phyloP scores from a whole-genome alignment of 352 stramenopile species.

The Globisporangium solare region DNA sequence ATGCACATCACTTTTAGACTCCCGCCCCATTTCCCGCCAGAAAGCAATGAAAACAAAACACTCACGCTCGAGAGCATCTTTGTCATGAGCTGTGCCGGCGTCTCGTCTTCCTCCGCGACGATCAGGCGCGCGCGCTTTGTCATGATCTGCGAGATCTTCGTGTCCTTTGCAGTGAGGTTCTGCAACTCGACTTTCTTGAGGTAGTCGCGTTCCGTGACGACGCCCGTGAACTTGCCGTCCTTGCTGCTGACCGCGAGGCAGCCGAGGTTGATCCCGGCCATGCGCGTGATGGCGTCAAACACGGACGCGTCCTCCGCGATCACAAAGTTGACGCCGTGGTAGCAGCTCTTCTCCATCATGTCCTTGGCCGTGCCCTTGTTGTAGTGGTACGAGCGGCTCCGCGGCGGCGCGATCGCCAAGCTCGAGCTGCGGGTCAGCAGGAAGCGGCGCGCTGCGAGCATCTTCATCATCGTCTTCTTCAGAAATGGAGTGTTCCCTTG shows the following conservation, averaged over 20 bases:
- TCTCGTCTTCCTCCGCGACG: conserved; percentile 81
- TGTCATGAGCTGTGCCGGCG: conserved; percentile 89
- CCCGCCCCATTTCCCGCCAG: too few species aligned
- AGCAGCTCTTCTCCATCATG: conserved; percentile 92
- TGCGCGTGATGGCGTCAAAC: conserved; percentile 93
- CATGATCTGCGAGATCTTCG: conserved; percentile 91
- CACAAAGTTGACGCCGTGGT: conserved; percentile 93
- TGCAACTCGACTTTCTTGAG: conserved; percentile 95
- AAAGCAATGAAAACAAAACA: conserved; percentile 2
- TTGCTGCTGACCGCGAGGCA: conserved; percentile 88
- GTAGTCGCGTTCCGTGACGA: conserved; percentile 95
- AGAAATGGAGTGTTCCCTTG: too few species aligned
- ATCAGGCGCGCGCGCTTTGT: conserved; percentile 91
- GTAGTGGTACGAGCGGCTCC: conserved; percentile 45
- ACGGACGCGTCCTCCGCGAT: conserved; percentile 91
- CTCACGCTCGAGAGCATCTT: conserved; percentile 93
- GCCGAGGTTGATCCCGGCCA: conserved; percentile 92
- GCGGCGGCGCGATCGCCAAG: too few species aligned
- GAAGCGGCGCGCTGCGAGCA: too few species aligned
- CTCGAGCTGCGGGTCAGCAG: too few species aligned
- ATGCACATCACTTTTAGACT: not conserved
- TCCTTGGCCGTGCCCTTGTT: conserved; percentile 83
- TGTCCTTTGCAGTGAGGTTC: conserved; percentile 81
- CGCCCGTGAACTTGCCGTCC: conserved; percentile 85
- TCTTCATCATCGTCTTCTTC: too few species aligned